Conservation (phyloP, 2,329 filamentous ascomycete genomes). For the Stagonosporopsis vannaccii region DNA sequence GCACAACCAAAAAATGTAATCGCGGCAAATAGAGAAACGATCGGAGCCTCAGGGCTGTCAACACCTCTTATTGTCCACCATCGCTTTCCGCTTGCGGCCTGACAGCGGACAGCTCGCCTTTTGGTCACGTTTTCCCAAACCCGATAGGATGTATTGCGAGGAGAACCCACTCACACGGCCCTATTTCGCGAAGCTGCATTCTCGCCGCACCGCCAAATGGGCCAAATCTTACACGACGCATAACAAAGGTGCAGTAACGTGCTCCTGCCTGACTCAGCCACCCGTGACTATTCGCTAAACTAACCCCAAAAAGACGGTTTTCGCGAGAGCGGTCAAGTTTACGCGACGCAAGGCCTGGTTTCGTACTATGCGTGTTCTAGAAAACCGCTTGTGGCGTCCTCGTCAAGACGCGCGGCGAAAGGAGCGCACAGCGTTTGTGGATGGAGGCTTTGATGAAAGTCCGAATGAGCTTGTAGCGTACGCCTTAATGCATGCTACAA, state of each 20-base stretch:
- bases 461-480: background rate
- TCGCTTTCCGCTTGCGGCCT: constrained; percentile 10
- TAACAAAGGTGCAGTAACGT: constrained; percentile 10
- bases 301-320: constrained; percentile 17
- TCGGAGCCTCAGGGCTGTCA: background rate
- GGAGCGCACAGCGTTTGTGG: background rate
- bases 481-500: background rate
- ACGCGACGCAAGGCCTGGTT: constrained; percentile 9
- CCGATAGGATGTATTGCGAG: constrained; percentile 18
- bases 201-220: constrained; percentile 9
- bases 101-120: background rate
- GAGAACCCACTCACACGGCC: constrained; percentile 4
- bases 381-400: constrained; percentile 17
- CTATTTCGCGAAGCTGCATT: constrained; percentile 8
- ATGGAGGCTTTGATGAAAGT: background rate
- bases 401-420: background rate
- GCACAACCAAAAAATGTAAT: background rate
- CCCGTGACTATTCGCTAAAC: constrained; percentile 20
- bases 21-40: constrained; percentile 2
- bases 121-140: constrained; percentile 10
- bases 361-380: constrained; percentile 8
- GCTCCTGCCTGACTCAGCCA: constrained; percentile 17
- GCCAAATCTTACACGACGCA: constrained; percentile 12
- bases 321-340: constrained; percentile 19
- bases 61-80: constrained; percentile 13